A percentile compares a stretch with the other conserved stretches of the same genome.
These are phyloP conservation scores for Rhododendron griersonianum DNA, from an alignment of 148 eudicot genomes.

Conservation along the genomic window DNA sequence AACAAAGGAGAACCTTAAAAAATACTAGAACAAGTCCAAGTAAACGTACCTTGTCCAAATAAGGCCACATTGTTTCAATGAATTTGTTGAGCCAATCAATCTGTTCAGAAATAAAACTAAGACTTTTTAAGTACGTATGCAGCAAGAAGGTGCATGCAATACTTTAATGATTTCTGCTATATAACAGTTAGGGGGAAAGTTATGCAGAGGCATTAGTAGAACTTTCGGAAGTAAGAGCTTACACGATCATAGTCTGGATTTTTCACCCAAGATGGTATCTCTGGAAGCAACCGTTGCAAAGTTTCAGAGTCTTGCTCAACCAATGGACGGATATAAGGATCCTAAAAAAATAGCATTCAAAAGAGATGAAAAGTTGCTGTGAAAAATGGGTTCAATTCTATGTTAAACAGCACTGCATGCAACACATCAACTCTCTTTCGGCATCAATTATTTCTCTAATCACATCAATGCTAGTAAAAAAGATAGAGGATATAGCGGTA, in stretches of 20 bases:
- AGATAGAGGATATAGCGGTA: background rate
- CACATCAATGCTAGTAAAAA: background rate
- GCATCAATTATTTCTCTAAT: background rate
- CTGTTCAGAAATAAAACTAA: conserved; percentile 32
- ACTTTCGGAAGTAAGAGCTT: conserved; percentile 1
- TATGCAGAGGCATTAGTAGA: background rate
- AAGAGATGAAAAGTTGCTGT: background rate
- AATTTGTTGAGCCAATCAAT: conserved; percentile 95
- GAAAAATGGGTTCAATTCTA: background rate
- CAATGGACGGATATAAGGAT: conserved; percentile 74
- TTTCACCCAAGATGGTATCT: conserved; percentile 93
- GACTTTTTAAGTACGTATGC: background rate
- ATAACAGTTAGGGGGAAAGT: background rate
- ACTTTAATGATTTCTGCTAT: background rate
- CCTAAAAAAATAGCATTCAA: conserved; percentile 31
- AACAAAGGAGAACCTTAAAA: conserved; percentile 5
- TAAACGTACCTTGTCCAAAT: conserved; percentile 71
- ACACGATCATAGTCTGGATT: conserved; percentile 82
- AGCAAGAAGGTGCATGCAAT: background rate
- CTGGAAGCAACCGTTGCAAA: conserved; percentile 59
- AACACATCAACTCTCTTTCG: background rate
- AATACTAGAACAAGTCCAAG: background rate
- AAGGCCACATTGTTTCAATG: conserved; percentile 85
- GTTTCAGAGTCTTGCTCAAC: conserved; percentile 55
- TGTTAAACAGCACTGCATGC: background rate